Evolutionary conservation across 2,329 filamentous ascomycete genomes (phyloP), one percentile per base, ranked within the genome.

Genomic region (Paraphaeosphaeria sporulosa): DNA sequence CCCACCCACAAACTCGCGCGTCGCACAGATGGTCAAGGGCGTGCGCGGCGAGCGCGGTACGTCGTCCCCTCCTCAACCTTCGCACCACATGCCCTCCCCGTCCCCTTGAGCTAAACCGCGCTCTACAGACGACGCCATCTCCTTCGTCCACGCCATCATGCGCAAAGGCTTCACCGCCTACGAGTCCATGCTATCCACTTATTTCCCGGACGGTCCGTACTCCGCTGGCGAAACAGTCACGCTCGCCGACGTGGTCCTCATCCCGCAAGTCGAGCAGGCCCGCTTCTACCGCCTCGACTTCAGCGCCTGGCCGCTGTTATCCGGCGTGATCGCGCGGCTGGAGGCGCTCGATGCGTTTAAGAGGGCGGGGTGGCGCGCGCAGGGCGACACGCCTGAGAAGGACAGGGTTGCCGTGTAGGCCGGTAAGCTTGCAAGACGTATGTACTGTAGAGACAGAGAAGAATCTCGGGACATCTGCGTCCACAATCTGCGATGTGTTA

Each of bases 221-320:
- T 87, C 84, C 2, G 82, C 86, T 4, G 87, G 86, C 0, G 83
- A 89, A 71, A 59, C 73, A 0, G 67, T 89, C 3, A 86, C 83
- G 0, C 62, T 89, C 65, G 87, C 87, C 3, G 87, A 89, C 74
- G 81, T 84, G 30, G 85, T 82, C 64, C 71, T 89, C 23, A 71
- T 87, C 55, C 87, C 87, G 4, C 86, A 86, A 0, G 79, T 85
- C 27, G 87, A 86, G 82, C 84, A 83, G 12, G 86, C 87, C 0
- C 74, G 84, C 73, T 76, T 85, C 23, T 85, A 83, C 56, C 84
- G 82, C 0, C 82, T 89, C 25, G 82, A 87, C 62, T 50, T 89
- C 50, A 66, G 67, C 12, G 54, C 65, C n/a, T 86, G 83, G 61
- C 84, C 84, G 1, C 80, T 78, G 0, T 76, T 87, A 4, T 71